Conservation (phyloP, 306 rosid genomes). For the Albizia julibrissin region DNA sequence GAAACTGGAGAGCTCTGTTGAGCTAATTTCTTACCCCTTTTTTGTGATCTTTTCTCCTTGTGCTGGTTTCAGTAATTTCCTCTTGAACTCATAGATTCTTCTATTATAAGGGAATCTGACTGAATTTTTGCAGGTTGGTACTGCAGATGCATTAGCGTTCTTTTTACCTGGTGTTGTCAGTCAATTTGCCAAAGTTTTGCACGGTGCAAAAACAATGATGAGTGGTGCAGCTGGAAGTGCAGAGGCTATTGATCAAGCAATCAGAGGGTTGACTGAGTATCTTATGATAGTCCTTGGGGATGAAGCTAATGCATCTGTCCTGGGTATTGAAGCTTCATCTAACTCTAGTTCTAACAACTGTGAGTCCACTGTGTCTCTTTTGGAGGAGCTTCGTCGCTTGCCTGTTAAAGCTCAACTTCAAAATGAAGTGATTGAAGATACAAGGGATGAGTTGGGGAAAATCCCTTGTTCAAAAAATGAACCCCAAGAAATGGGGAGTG, state of each 20-base stretch:
- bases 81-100: slow-evolving; percentile 5
- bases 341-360: slow-evolving; percentile 34
- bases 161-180: slow-evolving; percentile 94
- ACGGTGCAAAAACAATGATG: slow-evolving; percentile 63
- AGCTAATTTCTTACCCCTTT: not conserved
- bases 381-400: slow-evolving; percentile 81
- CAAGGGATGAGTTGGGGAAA: slow-evolving; percentile 40
- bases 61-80: not conserved
- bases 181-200: slow-evolving; percentile 82
- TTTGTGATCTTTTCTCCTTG: slow-evolving; percentile 8
- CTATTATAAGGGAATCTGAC: slow-evolving; percentile 18
- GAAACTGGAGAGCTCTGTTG: not conserved
- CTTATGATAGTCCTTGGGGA: slow-evolving; percentile 85
- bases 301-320: slow-evolving; percentile 56
- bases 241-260: slow-evolving; percentile 76
- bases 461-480: slow-evolving; percentile 35
- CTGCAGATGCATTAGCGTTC: slow-evolving; percentile 91
- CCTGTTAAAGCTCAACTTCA: slow-evolving; percentile 53
- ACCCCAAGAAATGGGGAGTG: slow-evolving; percentile 45
- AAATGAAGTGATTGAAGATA: slow-evolving; percentile 45
- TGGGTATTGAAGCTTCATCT: slow-evolving; percentile 46
- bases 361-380: slow-evolving; percentile 52
- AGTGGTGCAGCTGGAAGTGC: slow-evolving; percentile 93
- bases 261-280: slow-evolving; percentile 84
- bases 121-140: slow-evolving; percentile 63